Evolutionary conservation across 2,329 filamentous ascomycete species (phyloP).

Genomic region (Arthrobotrys entomopaga): DNA sequence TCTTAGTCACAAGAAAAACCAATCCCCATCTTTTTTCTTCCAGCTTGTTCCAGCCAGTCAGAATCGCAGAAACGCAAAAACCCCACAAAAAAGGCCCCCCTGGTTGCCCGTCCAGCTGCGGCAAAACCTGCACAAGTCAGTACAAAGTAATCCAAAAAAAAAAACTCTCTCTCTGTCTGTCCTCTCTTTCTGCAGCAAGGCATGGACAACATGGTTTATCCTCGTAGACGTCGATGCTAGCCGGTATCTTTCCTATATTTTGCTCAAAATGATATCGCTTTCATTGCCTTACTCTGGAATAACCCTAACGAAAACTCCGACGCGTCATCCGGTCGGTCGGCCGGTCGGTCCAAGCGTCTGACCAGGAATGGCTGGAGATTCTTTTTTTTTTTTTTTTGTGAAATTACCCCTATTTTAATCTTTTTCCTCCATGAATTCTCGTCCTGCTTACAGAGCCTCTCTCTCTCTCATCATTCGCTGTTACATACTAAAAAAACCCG

Average conservation of each 20-base stretch:
- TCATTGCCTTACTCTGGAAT: constrained; percentile 36
- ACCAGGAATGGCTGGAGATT: not conserved
- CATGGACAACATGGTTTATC: constrained; percentile 30
- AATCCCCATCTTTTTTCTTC: not conserved
- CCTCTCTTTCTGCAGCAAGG: not conserved
- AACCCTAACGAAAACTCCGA: constrained; percentile 9
- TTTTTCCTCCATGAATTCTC: not conserved
- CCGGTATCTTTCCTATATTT: constrained; percentile 19
- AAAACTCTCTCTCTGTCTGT: too few relatives aligned
- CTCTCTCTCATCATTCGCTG: not conserved
- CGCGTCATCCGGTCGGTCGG: not conserved
- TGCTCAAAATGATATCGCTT: constrained; percentile 33
- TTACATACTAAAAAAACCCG: not conserved
- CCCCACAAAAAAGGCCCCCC: constrained; percentile 12
- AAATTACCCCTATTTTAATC: not conserved
- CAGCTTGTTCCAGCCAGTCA: constrained; percentile 41
- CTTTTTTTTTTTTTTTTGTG: too few relatives aligned
- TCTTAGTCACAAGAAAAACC: constrained; percentile 7
- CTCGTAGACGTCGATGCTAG: constrained; percentile 40
- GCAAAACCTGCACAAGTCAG: constrained; percentile 17
- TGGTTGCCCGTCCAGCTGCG: constrained; percentile 35
- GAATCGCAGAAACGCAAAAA: not conserved
- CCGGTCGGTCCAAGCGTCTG: not conserved
- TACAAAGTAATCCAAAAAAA: not conserved
- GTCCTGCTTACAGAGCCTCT: not conserved